Evolutionary conservation across 1,284 basidiomycete species (phyloP).

Genomic region (Ustilago vetiveriae): DNA sequence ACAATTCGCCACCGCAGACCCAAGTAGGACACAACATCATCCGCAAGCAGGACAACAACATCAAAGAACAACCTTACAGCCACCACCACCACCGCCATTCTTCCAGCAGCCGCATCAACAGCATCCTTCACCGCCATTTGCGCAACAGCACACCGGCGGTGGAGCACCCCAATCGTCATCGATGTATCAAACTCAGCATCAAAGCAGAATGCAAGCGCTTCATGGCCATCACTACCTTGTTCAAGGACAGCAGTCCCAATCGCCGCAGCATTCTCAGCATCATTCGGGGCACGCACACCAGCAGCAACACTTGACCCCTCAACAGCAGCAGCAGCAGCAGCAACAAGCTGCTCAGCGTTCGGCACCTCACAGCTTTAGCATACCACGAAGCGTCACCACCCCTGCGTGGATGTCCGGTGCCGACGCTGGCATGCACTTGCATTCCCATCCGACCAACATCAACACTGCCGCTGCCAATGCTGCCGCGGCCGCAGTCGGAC

Average conservation of each 20-base stretch:
- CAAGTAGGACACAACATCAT: background rate
- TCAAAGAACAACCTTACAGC: conserved; percentile 1
- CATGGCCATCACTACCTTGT: conserved; percentile 3
- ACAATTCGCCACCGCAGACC: background rate
- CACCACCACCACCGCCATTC: background rate
- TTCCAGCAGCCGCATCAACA: background rate
- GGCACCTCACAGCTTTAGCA: conserved; percentile 10
- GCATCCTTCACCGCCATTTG: background rate
- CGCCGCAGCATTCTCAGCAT: conserved; percentile 3
- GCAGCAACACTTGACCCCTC: background rate
- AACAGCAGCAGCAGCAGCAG: conserved; percentile 1
- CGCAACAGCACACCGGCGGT: background rate
- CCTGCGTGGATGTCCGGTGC: conserved; percentile 15
- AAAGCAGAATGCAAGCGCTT: conserved; percentile 5
- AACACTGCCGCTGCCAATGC: background rate
- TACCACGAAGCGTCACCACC: conserved; percentile 19
- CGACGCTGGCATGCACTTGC: conserved; percentile 2
- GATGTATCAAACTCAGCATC: conserved; percentile 20
- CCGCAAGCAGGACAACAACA: too few species aligned
- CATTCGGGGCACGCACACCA: background rate
- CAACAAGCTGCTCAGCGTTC: background rate
- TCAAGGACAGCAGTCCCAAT: conserved; percentile 1
- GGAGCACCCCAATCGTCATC: background rate
- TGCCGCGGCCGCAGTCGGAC: background rate
- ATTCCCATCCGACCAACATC: conserved; percentile 3